Conservation (phyloP, 352 stramenopile species). For the Pythium biforme region DNA sequence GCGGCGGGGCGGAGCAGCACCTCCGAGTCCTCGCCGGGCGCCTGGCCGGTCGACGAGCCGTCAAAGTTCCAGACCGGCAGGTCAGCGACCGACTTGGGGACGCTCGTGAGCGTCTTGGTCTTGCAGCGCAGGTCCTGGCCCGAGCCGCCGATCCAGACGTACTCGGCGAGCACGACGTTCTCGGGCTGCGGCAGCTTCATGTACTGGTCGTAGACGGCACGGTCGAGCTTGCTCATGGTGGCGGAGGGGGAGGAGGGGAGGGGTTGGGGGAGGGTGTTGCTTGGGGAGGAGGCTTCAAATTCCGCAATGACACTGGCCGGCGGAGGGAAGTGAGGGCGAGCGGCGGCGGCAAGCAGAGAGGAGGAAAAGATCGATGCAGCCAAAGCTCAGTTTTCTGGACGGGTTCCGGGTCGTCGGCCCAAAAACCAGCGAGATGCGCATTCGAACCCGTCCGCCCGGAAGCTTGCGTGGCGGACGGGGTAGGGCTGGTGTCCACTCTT, state of each 20-base stretch:
- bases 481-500: background rate
- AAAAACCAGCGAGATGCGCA: background rate
- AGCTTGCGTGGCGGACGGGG: background rate
- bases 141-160: slow-evolving; percentile 95
- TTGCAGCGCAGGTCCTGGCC: slow-evolving; percentile 93
- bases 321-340: background rate
- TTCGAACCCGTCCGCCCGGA: slow-evolving; percentile 20
- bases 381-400: slow-evolving; percentile 16
- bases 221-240: slow-evolving; percentile 83
- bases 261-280: background rate
- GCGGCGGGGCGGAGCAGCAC: slow-evolving; percentile 91
- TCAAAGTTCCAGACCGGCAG: slow-evolving; percentile 98
- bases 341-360: background rate
- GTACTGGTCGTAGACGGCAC: slow-evolving; percentile 78
- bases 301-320: slow-evolving; percentile 24
- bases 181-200: slow-evolving; percentile 56
- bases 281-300: slow-evolving; percentile 28
- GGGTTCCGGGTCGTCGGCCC: background rate
- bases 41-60: slow-evolving; percentile 95
- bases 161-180: slow-evolving; percentile 84
- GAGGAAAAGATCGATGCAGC: slow-evolving; percentile 1
- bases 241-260: slow-evolving; percentile 7
- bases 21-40: slow-evolving; percentile 96
- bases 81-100: slow-evolving; percentile 64
- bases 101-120: slow-evolving; percentile 89